phyloP scores from a whole-genome alignment of 2,329 filamentous ascomycete genomes.

The Aureobasidium subglaciale region DNA sequence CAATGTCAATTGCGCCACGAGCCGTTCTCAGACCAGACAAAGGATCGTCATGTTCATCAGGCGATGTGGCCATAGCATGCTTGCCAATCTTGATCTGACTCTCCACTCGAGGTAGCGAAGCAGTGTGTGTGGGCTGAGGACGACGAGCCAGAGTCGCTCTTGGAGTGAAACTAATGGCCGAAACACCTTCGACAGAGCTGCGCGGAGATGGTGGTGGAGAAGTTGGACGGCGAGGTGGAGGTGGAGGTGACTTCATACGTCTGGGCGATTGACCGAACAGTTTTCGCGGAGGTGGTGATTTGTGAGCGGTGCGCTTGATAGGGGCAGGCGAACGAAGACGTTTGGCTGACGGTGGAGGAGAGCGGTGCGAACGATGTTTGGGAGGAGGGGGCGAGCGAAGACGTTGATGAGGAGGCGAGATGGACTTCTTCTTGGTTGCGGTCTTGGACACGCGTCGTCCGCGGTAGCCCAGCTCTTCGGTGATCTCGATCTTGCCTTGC shows the following conservation, averaged over 20 bases:
- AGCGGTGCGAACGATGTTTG: slow-evolving; percentile 32
- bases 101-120: slow-evolving; percentile 67
- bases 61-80: background rate
- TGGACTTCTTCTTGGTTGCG: slow-evolving; percentile 34
- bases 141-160: slow-evolving; percentile 30
- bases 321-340: slow-evolving; percentile 27
- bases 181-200: slow-evolving; percentile 32
- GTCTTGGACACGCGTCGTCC: slow-evolving; percentile 27
- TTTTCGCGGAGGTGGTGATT: slow-evolving; percentile 37
- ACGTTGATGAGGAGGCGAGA: slow-evolving; percentile 54
- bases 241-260: slow-evolving; percentile 43
- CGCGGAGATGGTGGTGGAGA: slow-evolving; percentile 62
- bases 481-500: slow-evolving; percentile 54
- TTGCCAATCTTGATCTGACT: slow-evolving; percentile 14
- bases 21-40: slow-evolving; percentile 53
- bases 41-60: slow-evolving; percentile 35
- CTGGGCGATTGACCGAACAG: slow-evolving; percentile 66
- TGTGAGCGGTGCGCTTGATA: slow-evolving; percentile 23
- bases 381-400: slow-evolving; percentile 41
- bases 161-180: slow-evolving; percentile 27
- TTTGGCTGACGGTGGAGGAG: slow-evolving; percentile 31
- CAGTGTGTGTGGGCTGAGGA: slow-evolving; percentile 66
- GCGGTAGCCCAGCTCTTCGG: slow-evolving; percentile 50
- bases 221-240: slow-evolving; percentile 35
- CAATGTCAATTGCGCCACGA: slow-evolving; percentile 93